A percentile compares a stretch with the other conserved stretches of the same genome.
phyloP scores from a whole-genome alignment of 495 filamentous ascomycete species.

The Talaromyces adpressus region DNA sequence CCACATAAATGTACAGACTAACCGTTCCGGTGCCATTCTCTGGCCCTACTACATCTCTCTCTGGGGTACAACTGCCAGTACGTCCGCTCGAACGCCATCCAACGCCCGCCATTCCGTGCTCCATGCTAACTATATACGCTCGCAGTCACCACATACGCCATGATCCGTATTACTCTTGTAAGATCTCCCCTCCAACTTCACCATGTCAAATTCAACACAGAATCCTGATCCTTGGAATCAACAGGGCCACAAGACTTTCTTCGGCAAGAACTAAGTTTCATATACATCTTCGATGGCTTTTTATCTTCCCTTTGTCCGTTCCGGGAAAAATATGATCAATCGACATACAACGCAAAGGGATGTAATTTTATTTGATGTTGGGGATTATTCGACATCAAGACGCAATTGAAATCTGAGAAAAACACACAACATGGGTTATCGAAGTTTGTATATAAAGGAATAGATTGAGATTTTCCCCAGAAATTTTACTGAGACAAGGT shows the following conservation, averaged over 20 bases:
- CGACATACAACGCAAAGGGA: conserved; percentile 5
- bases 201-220: conserved; percentile 10
- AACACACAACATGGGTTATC: conserved; percentile 22
- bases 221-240: not conserved
- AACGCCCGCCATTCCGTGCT: not conserved
- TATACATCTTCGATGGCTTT: conserved; percentile 11
- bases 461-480: not conserved
- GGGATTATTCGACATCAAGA: not conserved
- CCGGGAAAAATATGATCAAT: conserved; percentile 14
- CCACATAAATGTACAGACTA: conserved; percentile 53
- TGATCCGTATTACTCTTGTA: conserved; percentile 53
- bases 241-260: conserved; percentile 86
- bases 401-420: conserved; percentile 10
- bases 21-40: conserved; percentile 58
- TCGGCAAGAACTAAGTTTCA: conserved; percentile 52
- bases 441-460: conserved; percentile 38
- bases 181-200: conserved; percentile 13
- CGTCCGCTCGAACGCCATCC: not conserved
- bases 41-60: conserved; percentile 69
- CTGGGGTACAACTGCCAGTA: conserved; percentile 36
- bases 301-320: conserved; percentile 11
- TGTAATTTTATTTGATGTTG: too few species aligned
- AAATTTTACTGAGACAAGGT: not conserved
- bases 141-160: conserved; percentile 46
- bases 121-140: conserved; percentile 16